Percentiles rank a stretch among this genome's conserved stretches.
Evolutionary conservation across 768 basidiomycete genomes (phyloP).

Genomic region (Phylloporus arenicola): DNA sequence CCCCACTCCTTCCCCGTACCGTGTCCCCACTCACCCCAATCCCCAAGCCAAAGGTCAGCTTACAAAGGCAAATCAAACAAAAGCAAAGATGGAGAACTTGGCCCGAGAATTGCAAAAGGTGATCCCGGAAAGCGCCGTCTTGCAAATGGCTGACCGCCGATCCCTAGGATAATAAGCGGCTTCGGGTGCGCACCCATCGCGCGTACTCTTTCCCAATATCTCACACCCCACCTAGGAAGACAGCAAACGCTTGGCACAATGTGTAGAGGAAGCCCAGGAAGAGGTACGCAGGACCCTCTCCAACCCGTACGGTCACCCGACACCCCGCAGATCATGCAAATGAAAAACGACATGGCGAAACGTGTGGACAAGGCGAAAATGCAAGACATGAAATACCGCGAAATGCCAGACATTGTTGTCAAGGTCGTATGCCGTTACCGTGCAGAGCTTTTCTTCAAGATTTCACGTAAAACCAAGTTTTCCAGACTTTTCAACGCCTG

Average conservation of each 20-base stretch:
- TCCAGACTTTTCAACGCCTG: slow-evolving; percentile 80
- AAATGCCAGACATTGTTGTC: slow-evolving; percentile 86
- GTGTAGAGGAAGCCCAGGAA: slow-evolving; percentile 82
- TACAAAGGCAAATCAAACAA: slow-evolving; percentile 84
- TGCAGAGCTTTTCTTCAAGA: slow-evolving; percentile 89
- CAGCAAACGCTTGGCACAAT: slow-evolving; percentile 71
- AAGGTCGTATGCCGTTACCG: slow-evolving; percentile 87
- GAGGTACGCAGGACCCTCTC: slow-evolving; percentile 45
- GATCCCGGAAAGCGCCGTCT: not conserved
- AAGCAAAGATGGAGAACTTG: slow-evolving; percentile 85
- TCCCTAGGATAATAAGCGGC: slow-evolving; percentile 78
- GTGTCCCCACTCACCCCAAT: slow-evolving; percentile 12
- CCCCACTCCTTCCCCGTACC: slow-evolving; percentile 8
- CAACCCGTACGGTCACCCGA: slow-evolving; percentile 2
- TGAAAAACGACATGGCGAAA: slow-evolving; percentile 79
- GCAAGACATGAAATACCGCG: slow-evolving; percentile 76
- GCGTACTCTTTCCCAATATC: slow-evolving; percentile 11
- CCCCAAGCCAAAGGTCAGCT: slow-evolving; percentile 71
- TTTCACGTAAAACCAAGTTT: slow-evolving; percentile 84
- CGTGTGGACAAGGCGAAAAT: slow-evolving; percentile 73
- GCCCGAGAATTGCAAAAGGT: slow-evolving; percentile 90
- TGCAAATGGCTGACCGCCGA: slow-evolving; percentile 15
- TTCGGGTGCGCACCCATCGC: slow-evolving; percentile 54
- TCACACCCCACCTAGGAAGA: slow-evolving; percentile 56
- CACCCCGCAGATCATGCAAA: slow-evolving; percentile 57